These are phyloP conservation scores for Aspergillus steynii DNA, from an alignment of 495 filamentous ascomycete species.

Conservation along the genomic window DNA sequence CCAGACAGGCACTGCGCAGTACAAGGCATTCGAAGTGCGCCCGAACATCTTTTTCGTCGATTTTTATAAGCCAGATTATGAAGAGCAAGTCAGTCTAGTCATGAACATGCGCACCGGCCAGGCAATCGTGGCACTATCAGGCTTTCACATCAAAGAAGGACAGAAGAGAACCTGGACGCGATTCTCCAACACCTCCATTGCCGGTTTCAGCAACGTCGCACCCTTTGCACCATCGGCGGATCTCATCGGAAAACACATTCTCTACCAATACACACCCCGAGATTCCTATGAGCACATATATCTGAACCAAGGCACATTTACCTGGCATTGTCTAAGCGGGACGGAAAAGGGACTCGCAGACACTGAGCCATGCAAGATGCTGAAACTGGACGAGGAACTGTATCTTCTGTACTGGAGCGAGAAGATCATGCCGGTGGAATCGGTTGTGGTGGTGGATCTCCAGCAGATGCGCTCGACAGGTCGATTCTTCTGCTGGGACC, in stretches of 20 bases:
- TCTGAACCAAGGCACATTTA: not conserved
- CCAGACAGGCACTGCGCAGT: not conserved
- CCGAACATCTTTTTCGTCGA: constrained; percentile 1
- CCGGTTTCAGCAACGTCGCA: not conserved
- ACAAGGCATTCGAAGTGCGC: not conserved
- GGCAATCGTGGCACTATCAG: not conserved
- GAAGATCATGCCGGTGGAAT: not conserved
- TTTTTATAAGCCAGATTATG: not conserved
- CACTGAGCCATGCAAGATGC: not conserved
- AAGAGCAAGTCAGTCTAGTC: not conserved
- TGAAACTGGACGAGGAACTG: not conserved
- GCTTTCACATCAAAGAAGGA: not conserved
- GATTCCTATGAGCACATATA: not conserved
- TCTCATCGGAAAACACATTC: not conserved
- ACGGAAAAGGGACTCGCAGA: not conserved
- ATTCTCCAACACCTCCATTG: not conserved
- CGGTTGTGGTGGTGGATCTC: not conserved
- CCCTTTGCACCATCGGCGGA: not conserved
- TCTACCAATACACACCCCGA: not conserved
- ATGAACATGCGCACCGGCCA: not conserved
- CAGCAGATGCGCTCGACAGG: not conserved
- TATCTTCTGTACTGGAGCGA: not conserved
- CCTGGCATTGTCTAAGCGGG: not conserved
- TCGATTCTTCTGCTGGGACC: not conserved
- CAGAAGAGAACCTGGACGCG: not conserved